These are phyloP conservation scores for Paraleonurus japonicus DNA, from an alignment of 257 asterid genomes.

Conservation along the genomic window DNA sequence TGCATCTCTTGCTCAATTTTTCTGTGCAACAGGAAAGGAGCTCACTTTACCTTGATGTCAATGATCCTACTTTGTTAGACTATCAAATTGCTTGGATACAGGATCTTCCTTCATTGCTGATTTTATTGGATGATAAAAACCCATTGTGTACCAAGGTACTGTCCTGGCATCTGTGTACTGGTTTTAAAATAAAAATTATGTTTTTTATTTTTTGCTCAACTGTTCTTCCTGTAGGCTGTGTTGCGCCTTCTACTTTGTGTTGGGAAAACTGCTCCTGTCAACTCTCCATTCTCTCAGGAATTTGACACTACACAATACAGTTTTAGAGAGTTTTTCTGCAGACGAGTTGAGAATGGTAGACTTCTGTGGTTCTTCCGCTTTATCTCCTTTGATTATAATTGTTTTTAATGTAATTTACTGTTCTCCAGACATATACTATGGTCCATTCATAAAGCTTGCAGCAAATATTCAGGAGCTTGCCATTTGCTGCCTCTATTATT, in stretches of 20 bases:
- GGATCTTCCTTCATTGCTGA: conserved; percentile 68
- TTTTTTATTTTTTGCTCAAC: neutral
- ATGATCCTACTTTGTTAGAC: conserved; percentile 52
- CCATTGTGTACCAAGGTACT: conserved; percentile 69
- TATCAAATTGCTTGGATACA: conserved; percentile 61
- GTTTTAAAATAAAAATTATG: neutral
- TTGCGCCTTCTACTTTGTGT: conserved; percentile 62
- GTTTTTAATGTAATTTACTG: conserved; percentile 29
- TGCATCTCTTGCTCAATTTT: conserved; percentile 3
- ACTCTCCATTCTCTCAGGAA: conserved; percentile 48
- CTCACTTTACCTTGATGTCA: conserved; percentile 36
- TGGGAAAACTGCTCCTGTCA: conserved; percentile 55
- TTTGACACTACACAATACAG: conserved; percentile 56
- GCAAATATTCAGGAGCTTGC: conserved; percentile 83
- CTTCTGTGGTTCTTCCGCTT: conserved; percentile 22
- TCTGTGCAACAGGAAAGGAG: conserved; percentile 51
- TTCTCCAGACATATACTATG: conserved; percentile 47
- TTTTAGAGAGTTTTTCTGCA: conserved; percentile 54
- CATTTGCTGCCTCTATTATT: conserved; percentile 72
- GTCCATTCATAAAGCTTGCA: conserved; percentile 78
- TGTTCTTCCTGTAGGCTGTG: conserved; percentile 63
- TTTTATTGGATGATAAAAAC: conserved; percentile 55
- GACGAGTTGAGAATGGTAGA: conserved; percentile 44
- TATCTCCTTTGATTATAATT: conserved; percentile 18
- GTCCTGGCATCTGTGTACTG: conserved; percentile 25